Percentiles rank a stretch among this genome's conserved stretches.
Evolutionary conservation across 2,329 filamentous ascomycete species (phyloP).

Genomic region (Torrubiellomyces zombiae): DNA sequence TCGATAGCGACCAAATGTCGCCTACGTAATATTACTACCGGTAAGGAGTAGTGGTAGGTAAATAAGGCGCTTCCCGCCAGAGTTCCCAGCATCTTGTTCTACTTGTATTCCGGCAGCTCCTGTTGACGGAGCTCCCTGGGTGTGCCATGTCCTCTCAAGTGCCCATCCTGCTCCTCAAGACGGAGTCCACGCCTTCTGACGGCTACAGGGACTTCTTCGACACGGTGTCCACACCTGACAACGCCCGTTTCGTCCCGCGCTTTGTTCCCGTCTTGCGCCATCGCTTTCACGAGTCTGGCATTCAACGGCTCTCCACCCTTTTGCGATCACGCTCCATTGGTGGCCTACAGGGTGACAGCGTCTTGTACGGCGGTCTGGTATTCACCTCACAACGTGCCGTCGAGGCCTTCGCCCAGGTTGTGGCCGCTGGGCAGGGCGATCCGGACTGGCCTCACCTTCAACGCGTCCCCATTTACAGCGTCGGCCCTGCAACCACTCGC

Average conservation of each 20-base stretch:
- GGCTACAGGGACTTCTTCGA: slow-evolving; percentile 56
- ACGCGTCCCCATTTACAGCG: slow-evolving; percentile 52
- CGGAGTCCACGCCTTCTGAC: slow-evolving; percentile 54
- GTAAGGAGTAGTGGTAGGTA: too few relatives aligned
- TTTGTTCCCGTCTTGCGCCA: slow-evolving; percentile 71
- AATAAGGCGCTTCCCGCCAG: too few relatives aligned
- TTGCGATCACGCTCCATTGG: slow-evolving; percentile 29
- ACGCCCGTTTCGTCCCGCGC: slow-evolving; percentile 46
- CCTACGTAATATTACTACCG: too few relatives aligned
- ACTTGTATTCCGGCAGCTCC: too few relatives aligned
- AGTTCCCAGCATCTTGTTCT: too few relatives aligned
- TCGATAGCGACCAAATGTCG: too few relatives aligned
- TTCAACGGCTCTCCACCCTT: slow-evolving; percentile 33
- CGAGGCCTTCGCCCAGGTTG: slow-evolving; percentile 53
- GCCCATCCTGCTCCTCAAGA: slow-evolving; percentile 60
- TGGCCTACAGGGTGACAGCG: slow-evolving; percentile 12
- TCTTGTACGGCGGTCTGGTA: slow-evolving; percentile 69
- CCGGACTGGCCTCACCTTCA: slow-evolving; percentile 34
- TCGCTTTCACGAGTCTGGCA: slow-evolving; percentile 41
- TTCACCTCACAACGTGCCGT: slow-evolving; percentile 77
- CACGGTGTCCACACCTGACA: too few relatives aligned
- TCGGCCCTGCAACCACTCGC: slow-evolving; percentile 65
- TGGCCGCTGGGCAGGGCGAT: slow-evolving; percentile 32
- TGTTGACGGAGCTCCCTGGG: too few relatives aligned
- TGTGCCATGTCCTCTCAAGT: too few relatives aligned